Percentiles rank a stretch among this genome's conserved stretches.
Evolutionary conservation across 306 rosid species (phyloP).

Genomic region (Cucurbita argyrosperma): DNA sequence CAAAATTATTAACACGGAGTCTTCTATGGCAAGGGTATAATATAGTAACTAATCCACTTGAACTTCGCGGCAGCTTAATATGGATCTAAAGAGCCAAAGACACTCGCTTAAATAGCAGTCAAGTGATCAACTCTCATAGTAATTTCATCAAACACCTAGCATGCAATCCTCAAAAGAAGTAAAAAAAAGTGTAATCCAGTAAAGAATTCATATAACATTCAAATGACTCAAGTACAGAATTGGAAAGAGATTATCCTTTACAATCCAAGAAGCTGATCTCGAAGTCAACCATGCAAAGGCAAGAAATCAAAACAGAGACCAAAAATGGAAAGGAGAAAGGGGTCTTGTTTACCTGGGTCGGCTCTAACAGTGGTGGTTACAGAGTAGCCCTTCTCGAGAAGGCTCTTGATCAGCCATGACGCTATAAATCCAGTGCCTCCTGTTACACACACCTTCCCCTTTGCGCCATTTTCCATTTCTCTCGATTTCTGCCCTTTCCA

Average conservation of each 20-base stretch:
- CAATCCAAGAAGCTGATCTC: neutral
- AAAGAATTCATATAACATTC: neutral
- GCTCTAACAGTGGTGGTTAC: conserved; percentile 42
- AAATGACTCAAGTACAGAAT: neutral
- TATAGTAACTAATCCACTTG: neutral
- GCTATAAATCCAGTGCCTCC: conserved; percentile 49
- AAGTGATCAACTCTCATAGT: neutral
- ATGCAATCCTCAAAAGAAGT: neutral
- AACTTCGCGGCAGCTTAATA: neutral
- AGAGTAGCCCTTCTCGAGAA: conserved; percentile 39
- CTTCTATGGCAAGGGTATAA: neutral
- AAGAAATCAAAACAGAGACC: neutral
- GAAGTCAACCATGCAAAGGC: neutral
- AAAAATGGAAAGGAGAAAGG: neutral
- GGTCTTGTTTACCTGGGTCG: conserved; percentile 8
- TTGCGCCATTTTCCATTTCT: conserved; percentile 3
- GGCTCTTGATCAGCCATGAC: conserved; percentile 51
- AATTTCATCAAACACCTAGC: neutral
- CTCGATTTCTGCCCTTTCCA: neutral
- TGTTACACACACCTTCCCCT: conserved; percentile 21
- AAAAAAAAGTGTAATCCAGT: neutral
- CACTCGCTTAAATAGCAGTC: neutral
- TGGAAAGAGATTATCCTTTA: neutral
- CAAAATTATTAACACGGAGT: neutral
- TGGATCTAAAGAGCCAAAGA: neutral